A percentile compares a stretch with the other conserved stretches of the same genome.
These are phyloP conservation scores for Solanum rostratum DNA, from an alignment of 257 asterid species.

Conservation along the genomic window DNA sequence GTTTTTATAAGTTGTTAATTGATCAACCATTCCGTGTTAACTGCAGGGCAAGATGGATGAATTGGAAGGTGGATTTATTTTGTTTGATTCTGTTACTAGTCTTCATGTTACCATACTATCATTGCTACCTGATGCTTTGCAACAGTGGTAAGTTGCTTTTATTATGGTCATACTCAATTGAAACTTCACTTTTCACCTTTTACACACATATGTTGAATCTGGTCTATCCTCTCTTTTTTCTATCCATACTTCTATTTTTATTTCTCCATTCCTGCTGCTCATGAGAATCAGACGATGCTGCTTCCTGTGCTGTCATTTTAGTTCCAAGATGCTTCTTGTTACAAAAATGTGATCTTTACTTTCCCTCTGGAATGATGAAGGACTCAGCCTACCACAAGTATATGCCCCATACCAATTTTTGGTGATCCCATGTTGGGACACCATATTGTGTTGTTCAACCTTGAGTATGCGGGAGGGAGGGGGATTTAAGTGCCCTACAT, in stretches of 20 bases:
- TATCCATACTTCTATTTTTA: not conserved
- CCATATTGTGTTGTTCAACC: not conserved
- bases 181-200: not conserved
- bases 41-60: conserved; percentile 95
- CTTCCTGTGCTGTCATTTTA: not conserved
- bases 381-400: not conserved
- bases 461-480: not conserved
- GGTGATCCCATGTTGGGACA: not conserved
- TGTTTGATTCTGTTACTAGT: conserved; percentile 83
- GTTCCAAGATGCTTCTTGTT: not conserved
- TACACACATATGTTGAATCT: not conserved
- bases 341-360: not conserved
- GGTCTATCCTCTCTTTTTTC: not conserved
- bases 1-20: not conserved
- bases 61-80: conserved; percentile 97
- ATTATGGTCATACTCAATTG: not conserved
- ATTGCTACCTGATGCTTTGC: conserved; percentile 83
- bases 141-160: conserved; percentile 49
- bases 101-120: conserved; percentile 95
- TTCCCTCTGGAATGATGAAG: not conserved
- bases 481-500: not conserved
- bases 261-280: not conserved
- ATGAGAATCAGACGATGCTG: not conserved
- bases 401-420: not conserved
- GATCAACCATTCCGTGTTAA: not conserved